phyloP scores from a whole-genome alignment of 2,329 filamentous ascomycete genomes.

The Fusarium robinianum region DNA sequence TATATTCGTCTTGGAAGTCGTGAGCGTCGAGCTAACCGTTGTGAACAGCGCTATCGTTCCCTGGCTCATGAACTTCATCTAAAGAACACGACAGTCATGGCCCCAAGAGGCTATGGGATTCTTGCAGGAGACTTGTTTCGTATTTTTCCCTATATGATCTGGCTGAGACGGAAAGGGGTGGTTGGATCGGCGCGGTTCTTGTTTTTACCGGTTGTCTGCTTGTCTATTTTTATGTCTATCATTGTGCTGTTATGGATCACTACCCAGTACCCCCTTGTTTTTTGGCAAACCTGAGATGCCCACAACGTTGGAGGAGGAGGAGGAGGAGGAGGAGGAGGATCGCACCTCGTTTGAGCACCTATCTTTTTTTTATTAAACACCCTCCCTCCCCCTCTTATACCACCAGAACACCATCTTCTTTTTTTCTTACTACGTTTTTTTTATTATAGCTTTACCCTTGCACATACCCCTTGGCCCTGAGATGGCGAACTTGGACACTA shows the following conservation, averaged over 20 bases:
- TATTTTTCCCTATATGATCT: slow-evolving; percentile 24
- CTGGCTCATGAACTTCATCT: slow-evolving; percentile 58
- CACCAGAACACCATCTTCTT: slow-evolving; percentile 24
- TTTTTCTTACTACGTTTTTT: slow-evolving; percentile 19
- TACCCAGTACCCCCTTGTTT: slow-evolving; percentile 25
- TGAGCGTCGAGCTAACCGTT: slow-evolving; percentile 20
- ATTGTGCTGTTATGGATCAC: slow-evolving; percentile 28
- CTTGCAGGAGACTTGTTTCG: slow-evolving; percentile 7
- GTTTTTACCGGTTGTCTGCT: slow-evolving; percentile 25
- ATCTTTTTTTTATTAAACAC: not conserved
- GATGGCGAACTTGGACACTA: slow-evolving; percentile 14
- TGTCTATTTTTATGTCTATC: slow-evolving; percentile 18
- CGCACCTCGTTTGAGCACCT: too few relatives aligned
- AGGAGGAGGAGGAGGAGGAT: too few relatives aligned
- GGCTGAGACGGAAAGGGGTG: slow-evolving; percentile 31
- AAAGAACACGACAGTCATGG: slow-evolving; percentile 35
- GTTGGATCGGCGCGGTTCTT: slow-evolving; percentile 38
- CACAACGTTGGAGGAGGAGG: too few relatives aligned
- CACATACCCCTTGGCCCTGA: slow-evolving; percentile 30
- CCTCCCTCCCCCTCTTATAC: slow-evolving; percentile 13
- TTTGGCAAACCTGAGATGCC: too few relatives aligned
- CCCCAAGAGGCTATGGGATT: slow-evolving; percentile 16
- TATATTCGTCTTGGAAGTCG: not conserved
- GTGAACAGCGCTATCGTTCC: slow-evolving; percentile 51
- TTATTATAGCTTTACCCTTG: slow-evolving; percentile 19